Evolutionary conservation across 2,329 filamentous ascomycete species (phyloP).

Genomic region (Nigrospora osmanthi): DNA sequence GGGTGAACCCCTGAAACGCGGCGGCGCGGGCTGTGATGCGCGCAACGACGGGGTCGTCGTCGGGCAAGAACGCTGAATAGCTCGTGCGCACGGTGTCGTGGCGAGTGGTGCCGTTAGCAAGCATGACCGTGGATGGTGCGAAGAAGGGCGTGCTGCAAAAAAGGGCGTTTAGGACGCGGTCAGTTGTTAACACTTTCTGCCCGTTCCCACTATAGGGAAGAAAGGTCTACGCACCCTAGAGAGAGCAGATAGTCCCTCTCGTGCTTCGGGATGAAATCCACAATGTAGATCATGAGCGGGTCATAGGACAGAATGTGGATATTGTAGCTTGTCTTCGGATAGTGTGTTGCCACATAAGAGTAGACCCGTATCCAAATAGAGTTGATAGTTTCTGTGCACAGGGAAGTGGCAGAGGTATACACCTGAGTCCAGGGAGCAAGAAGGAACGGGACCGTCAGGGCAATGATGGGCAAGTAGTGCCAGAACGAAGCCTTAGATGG

Average conservation of each 20-base stretch:
- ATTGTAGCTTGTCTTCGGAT: neutral
- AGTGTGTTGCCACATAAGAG: no score
- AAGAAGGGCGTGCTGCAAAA: neutral
- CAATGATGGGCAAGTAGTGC: no score
- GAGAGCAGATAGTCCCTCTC: neutral
- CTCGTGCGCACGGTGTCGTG: neutral
- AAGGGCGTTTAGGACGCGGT: neutral
- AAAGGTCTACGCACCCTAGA: neutral
- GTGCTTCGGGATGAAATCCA: neutral
- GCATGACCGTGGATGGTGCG: neutral
- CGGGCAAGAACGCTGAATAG: neutral
- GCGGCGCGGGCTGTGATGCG: neutral
- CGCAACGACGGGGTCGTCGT: neutral
- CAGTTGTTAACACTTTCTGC: no score
- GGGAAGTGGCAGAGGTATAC: no score
- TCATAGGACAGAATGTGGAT: constrained; percentile 5
- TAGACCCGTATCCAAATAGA: no score
- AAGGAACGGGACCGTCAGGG: no score
- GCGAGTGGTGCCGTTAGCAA: neutral
- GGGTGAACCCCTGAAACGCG: neutral
- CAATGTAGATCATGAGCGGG: neutral
- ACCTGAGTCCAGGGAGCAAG: no score
- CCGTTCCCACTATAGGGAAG: no score
- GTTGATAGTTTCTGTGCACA: no score
- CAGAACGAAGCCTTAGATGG: no score